Evolutionary conservation across 768 basidiomycete genomes (phyloP), one percentile per base, ranked within the genome.

Genomic region (Panellus pusillus): DNA sequence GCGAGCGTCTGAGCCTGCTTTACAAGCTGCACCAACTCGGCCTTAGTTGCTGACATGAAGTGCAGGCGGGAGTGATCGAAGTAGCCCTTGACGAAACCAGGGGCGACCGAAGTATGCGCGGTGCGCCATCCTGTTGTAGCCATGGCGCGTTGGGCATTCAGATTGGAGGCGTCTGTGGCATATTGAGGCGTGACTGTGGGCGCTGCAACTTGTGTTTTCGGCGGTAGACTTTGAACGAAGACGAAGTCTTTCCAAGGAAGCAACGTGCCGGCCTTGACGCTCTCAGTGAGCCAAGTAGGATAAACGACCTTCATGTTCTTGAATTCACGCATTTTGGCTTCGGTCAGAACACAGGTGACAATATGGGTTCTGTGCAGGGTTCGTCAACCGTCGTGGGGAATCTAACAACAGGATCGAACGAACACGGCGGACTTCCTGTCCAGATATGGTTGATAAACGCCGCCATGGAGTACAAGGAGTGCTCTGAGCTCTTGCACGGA

Each of bases 61-160:
- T 99, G 97, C n/a, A 99, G 74, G 1, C 97, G 87, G 1, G 89
- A 93, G 65, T 97, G 88, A 66, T 82, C 82, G 70, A 84, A 86
- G 65, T 84, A 96, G 0, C 83, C 87, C 38, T 92, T 86, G 50
- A 98, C 86, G 68, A 95, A 99, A 56, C 86, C 89, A 0, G 88
- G 83, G 1, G 91, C 87, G 8, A 84, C 80, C 9, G 93, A 89
- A 0, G 97, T 99, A 67, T 99, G 85, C 18, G 87, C 85, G 18
- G 82, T 80, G 17, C 92, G 82, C 96, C 96, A 98, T 31, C 83
- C 81, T 1, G 89, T 82, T 65, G 92, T 77, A 19, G 86, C 82
- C 86, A 98, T 90, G 15, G 84, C 85, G 6, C 88, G 84, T 55
- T 83, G 75, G 0, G 93, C 93, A 39, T 83, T 71, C 2, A 78